phyloP scores from a whole-genome alignment of 2,329 filamentous ascomycete genomes.

The Chaetothyriales sp. region DNA sequence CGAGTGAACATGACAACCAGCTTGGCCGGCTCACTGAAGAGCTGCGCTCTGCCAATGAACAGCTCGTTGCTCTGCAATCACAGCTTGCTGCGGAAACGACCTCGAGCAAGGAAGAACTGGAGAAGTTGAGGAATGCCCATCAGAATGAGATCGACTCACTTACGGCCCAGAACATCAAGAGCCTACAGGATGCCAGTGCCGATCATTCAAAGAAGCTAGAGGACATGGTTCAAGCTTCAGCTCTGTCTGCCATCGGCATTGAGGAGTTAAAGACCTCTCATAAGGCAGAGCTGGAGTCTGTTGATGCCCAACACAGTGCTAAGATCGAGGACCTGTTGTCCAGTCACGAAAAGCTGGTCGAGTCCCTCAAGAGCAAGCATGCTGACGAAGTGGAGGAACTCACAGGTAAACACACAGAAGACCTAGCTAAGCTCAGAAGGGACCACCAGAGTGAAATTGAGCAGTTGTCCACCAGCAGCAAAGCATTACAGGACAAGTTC shows the following conservation, averaged over 20 bases:
- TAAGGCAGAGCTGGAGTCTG: conserved; percentile 9
- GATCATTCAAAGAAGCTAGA: neutral
- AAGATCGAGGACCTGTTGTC: conserved; percentile 9
- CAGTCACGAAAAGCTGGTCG: conserved; percentile 10
- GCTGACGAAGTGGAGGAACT: conserved; percentile 25
- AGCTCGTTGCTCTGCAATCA: neutral
- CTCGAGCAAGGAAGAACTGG: neutral
- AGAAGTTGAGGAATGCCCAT: neutral
- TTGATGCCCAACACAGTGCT: conserved; percentile 4
- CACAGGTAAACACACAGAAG: conserved; percentile 28
- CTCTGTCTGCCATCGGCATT: neutral
- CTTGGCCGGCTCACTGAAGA: conserved; percentile 6
- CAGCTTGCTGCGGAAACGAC: neutral
- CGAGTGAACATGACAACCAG: conserved; percentile 23
- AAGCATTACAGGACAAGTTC: neutral
- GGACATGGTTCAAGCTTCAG: neutral
- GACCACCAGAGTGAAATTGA: neutral
- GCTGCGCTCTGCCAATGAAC: neutral
- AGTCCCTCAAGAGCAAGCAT: conserved; percentile 7
- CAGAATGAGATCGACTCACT: neutral
- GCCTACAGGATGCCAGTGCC: neutral
- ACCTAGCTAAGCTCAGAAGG: conserved; percentile 27
- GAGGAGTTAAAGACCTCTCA: neutral
- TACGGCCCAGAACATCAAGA: neutral
- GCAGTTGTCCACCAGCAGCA: neutral